Evolutionary conservation across 352 stramenopile species (phyloP), one percentile per base, ranked within the genome.

Genomic region (Phytophthora brassicae): DNA sequence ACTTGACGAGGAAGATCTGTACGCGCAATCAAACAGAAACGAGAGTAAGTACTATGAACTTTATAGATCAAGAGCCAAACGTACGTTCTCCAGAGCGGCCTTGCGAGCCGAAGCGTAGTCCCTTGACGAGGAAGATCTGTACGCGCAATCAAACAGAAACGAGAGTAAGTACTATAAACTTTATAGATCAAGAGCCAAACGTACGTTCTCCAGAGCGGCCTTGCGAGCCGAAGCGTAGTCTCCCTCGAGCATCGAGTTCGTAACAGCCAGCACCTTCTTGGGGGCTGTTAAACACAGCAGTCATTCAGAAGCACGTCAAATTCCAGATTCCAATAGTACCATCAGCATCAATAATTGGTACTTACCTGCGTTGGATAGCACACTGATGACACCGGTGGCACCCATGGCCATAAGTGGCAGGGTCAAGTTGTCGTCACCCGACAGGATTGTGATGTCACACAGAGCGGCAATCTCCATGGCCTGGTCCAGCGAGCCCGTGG

Each of bases 401-500:
- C 90, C 90, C 41, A 97, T 89, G 0, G 88, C 70, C 78, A 97
- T 97, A 49, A 97, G 80, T 6, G 90, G 90, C 43, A 97, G 66
- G 36, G 90, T 97, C 38, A 97, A 65, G 60, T 94, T 95, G 77
- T 97, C 90, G 60, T 97, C 90, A 6, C 90, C 90, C 5, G 87
- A 96, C 35, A 97, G 74, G 47, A 97, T 95, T 29, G 90, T 95
- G 60, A 97, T 94, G 75, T 97, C 87, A 62, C 89, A 96, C 7
- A 96, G 70, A 17, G 84, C 79, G 26, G 86, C 87, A 36, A 97
- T 96, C 69, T 96, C 89, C 28, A 86, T 89, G 12, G 89, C 88
- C 68, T 92, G 85, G 62, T 97, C 90, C 20, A 97, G 73, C 38
- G 86, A 95, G 6, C 97, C 96, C 0, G 96, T 99, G 20, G 97